Evolutionary conservation across 805 yeast species (phyloP), one percentile per base, ranked within the genome.

Genomic region (Ogataea pignaliae): DNA sequence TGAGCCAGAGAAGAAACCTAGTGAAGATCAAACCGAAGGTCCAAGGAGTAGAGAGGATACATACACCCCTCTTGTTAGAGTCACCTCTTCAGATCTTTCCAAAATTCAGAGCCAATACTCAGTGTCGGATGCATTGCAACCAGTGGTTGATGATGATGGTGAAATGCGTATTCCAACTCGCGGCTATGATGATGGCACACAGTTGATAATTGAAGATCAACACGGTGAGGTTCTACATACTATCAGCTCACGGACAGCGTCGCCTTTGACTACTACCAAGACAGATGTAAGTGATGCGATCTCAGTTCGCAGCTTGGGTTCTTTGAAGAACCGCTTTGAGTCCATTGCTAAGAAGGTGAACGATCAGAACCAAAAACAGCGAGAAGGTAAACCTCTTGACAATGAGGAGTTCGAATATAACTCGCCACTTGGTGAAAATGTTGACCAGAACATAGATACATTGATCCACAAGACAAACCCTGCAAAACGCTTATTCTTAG

Each of bases 191-290:
- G 96, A 88, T 53, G 96, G 95, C 21, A 55, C 69, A 32, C 69
- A 75, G 36, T 62, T 90, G 32, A 76, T 90, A 42, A 72, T 91
- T 43, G 99, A 91, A 60, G 93, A 89, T 63, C 78, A 75, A 44
- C 73, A 81, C 39, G 98, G 98, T 43, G 97, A 90, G 59, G 74
- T 89, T 36, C 57, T 91, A 40, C 81, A 78, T 41, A 72, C 81
- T 2, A 68, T 82, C 42, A 55, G 64, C 55, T 61, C 52, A 15
- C 31, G 16, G 10, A 29, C 11, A 3, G 28, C 46, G 16, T 28
- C 39, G 6, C 9, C 47, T 2, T 33, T 14, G 3, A 42, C 47
- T 11, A 17, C 36, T 3, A 29, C 29, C 8, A 21, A 21, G 13
- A 12, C 16, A 4, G 14, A 16, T 6, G 2, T 13, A 13, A 16